Base-by-base conservation (phyloP, 306 rosid genomes). In the Luffa acutangula region DNA sequence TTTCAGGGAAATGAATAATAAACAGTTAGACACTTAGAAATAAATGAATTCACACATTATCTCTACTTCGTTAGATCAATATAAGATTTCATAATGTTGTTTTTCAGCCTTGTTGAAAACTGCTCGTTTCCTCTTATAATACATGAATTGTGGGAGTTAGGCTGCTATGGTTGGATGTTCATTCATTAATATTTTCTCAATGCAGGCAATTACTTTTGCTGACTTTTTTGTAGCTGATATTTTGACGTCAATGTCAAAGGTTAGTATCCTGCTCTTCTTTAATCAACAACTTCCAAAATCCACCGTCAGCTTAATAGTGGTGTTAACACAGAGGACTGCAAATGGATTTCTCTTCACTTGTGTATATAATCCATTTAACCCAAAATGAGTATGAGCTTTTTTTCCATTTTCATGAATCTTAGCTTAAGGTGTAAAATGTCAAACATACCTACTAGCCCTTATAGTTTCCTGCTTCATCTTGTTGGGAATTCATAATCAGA, bases 181-280 rank as follows among this genome's bases (percentile, higher is more conserved):
- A 84, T 85, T 76, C 84, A 25, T 77, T 70, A 41, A 18, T 43
- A 64, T 83, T 91, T 87, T 81, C 57, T 57, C 79, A 57, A 81
- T 82, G 69, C 97, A 95, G 99, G 96, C 96, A 80, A 93, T 95
- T 88, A 87, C 99, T 72, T 95, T 95, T 67, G 81, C 92, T 37
- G 99, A 95, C 84, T 95, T 95, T 86, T 95, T 95, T 85, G 75
- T 95, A 85, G 99, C 98, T 49, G 99, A 95, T 95, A 93, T 95
- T 78, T 84, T 95, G 84, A 95, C 99, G 37, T 95, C 99, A 82
- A 93, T 93, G 97, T 93, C 90, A 51, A 95, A 95, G 98, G 99
- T 95, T 75, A 77, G 86, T 52, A 54, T 70, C 69, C 65, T 82
- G 72, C 78, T 87, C 57, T 80, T 43, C 48, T 74, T 57, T 66